phyloP scores from a whole-genome alignment of 2,329 filamentous ascomycete species.

The Pseudogymnoascus sp. region DNA sequence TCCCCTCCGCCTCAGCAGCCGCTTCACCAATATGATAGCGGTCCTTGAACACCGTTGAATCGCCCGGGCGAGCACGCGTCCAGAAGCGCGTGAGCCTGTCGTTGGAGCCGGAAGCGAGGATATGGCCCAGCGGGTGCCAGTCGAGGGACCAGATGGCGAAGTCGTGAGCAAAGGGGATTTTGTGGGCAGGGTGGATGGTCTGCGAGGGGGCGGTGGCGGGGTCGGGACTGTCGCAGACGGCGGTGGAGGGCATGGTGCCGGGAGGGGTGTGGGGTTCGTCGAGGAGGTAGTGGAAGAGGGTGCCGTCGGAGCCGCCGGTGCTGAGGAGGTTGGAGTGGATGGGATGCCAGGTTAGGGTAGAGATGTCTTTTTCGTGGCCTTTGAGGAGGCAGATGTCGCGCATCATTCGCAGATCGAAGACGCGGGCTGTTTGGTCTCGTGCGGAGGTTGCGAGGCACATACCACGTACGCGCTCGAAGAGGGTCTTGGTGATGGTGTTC shows the following conservation, averaged over 20 bases:
- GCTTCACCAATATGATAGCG: conserved; percentile 92
- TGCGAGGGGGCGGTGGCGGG: conserved; percentile 73
- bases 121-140: conserved; percentile 95
- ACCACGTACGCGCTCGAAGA: conserved; percentile 80
- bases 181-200: conserved; percentile 87
- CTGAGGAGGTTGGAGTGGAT: conserved; percentile 82
- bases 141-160: conserved; percentile 96
- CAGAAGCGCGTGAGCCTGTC: conserved; percentile 96
- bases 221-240: conserved; percentile 79
- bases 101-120: conserved; percentile 90
- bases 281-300: conserved; percentile 87
- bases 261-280: conserved; percentile 84
- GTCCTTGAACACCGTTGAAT: conserved; percentile 77
- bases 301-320: conserved; percentile 83
- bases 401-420: conserved; percentile 98
- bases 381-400: conserved; percentile 88
- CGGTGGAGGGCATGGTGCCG: conserved; percentile 61
- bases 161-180: conserved; percentile 78
- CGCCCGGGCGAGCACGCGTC: conserved; percentile 83
- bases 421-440: conserved; percentile 81
- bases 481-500: conserved; percentile 88
- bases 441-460: conserved; percentile 85
- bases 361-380: conserved; percentile 94
- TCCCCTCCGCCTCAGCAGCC: conserved; percentile 89
- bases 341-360: conserved; percentile 87